These are phyloP conservation scores for Caloboletus firmus DNA, from an alignment of 1,284 basidiomycete genomes.

Conservation along the genomic window DNA sequence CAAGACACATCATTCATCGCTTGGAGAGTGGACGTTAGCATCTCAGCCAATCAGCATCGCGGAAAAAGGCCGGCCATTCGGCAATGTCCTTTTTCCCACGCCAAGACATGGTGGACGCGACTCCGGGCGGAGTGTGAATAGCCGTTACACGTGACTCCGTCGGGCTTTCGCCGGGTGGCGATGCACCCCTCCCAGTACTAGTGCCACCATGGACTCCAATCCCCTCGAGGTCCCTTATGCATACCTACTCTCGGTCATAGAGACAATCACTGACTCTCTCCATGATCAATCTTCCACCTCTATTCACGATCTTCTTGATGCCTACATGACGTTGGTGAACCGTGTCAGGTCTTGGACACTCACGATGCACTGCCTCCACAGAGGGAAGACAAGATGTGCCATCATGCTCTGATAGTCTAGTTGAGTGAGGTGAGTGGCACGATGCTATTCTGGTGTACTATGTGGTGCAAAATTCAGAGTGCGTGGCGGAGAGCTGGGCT, in stretches of 20 bases:
- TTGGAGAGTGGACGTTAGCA: too few species aligned
- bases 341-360: constrained; percentile 42
- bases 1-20: too few species aligned
- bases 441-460: constrained; percentile 5
- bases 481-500: constrained; percentile 7
- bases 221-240: constrained; percentile 23
- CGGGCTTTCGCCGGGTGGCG: too few species aligned
- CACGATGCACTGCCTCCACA: constrained; percentile 16
- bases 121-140: too few species aligned
- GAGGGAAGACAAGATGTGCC: neutral
- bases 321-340: constrained; percentile 50
- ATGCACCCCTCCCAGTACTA: too few species aligned
- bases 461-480: neutral
- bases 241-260: constrained; percentile 45
- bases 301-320: constrained; percentile 54
- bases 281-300: constrained; percentile 38
- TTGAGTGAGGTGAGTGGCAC: neutral
- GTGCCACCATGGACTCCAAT: too few species aligned
- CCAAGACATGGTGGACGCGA: neutral
- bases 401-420: neutral
- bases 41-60: too few species aligned
- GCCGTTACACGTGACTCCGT: too few species aligned
- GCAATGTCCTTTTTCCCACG: neutral
- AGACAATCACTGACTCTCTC: constrained; percentile 48
- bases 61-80: too few species aligned